These are phyloP conservation scores for Coffea canephora DNA, from an alignment of 257 asterid species.

Conservation along the genomic window DNA sequence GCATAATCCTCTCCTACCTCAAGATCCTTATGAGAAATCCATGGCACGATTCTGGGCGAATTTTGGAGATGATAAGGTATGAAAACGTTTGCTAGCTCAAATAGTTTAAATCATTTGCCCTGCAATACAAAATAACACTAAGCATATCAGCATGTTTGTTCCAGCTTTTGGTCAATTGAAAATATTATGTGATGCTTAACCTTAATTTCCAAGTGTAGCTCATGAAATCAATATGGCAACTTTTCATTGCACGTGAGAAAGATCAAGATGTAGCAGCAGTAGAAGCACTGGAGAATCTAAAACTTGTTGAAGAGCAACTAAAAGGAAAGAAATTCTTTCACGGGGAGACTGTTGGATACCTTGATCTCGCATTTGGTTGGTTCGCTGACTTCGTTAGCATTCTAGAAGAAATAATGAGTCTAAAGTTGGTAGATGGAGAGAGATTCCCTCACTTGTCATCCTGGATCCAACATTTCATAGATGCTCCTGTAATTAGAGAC, in stretches of 20 bases:
- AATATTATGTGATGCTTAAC: neutral
- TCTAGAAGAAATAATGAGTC: conserved; percentile 39
- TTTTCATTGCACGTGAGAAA: conserved; percentile 34
- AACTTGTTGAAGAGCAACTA: conserved; percentile 45
- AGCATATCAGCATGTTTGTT: neutral
- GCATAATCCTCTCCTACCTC: conserved; percentile 56
- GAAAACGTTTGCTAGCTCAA: neutral
- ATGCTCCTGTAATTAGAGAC: conserved; percentile 48
- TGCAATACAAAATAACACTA: neutral
- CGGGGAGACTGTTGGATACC: conserved; percentile 58
- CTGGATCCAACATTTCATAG: conserved; percentile 47
- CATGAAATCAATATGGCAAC: conserved; percentile 36
- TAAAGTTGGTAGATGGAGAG: conserved; percentile 40
- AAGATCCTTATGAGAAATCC: conserved; percentile 62
- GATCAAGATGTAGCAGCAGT: conserved; percentile 41
- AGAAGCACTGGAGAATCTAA: conserved; percentile 32
- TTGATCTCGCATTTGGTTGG: conserved; percentile 63
- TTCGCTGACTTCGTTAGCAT: conserved; percentile 40
- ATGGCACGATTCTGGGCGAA: conserved; percentile 71
- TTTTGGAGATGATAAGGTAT: conserved; percentile 67
- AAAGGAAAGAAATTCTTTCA: conserved; percentile 54
- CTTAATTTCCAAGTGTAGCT: conserved; percentile 31
- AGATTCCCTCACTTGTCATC: conserved; percentile 44
- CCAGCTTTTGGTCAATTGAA: too few relatives aligned
- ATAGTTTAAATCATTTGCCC: neutral